Evolutionary conservation across 148 eudicot species (phyloP).

Genomic region (Vaccinium macrocarpon): DNA sequence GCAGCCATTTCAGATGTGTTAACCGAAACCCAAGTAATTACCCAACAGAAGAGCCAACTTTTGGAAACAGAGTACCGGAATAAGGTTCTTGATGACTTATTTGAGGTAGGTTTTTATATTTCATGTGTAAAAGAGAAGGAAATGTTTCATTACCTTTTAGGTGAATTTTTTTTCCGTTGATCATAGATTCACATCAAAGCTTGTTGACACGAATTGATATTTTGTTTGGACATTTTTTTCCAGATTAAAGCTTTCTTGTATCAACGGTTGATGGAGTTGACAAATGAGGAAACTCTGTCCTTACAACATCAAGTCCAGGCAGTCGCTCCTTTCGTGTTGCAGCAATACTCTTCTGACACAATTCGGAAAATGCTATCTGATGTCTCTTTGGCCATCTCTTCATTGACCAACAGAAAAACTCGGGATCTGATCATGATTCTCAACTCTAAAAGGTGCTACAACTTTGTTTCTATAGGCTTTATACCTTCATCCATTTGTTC

Average conservation of each 20-base stretch:
- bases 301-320: constrained; percentile 97
- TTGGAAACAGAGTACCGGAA: constrained; percentile 89
- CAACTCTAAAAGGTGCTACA: constrained; percentile 78
- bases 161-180: neutral
- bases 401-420: constrained; percentile 76
- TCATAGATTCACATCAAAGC: neutral
- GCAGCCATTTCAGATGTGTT: constrained; percentile 26
- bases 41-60: constrained; percentile 66
- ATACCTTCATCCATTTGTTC: constrained; percentile 4
- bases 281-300: constrained; percentile 75
- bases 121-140: neutral
- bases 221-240: constrained; percentile 2
- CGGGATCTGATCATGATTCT: constrained; percentile 90
- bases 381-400: constrained; percentile 60
- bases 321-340: constrained; percentile 84
- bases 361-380: constrained; percentile 82
- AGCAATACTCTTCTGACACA: constrained; percentile 74
- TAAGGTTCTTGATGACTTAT: constrained; percentile 86
- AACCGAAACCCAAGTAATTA: constrained; percentile 35
- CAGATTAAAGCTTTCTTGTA: constrained; percentile 87
- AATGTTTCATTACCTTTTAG: neutral
- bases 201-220: constrained; percentile 11
- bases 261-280: constrained; percentile 71
- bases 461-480: constrained; percentile 3
- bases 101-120: constrained; percentile 55